These are phyloP conservation scores for Alloteropsis semialata DNA, from an alignment of 176 grass and related monocot species.

Conservation along the genomic window DNA sequence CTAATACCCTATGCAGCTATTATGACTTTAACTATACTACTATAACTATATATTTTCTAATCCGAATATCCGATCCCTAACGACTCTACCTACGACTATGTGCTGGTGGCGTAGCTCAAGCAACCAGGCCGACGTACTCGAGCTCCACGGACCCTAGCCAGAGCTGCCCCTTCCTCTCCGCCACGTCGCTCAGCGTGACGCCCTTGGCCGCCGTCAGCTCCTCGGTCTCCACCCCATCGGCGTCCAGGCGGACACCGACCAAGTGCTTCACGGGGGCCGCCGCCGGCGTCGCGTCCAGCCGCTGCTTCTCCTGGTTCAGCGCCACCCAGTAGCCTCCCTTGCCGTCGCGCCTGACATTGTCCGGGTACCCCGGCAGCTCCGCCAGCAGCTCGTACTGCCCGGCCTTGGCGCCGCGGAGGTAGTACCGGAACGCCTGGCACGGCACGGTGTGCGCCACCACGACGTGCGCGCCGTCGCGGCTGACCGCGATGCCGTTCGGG, in stretches of 20 bases:
- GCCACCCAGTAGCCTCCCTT: conserved; percentile 56
- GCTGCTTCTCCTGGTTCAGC: conserved; percentile 36
- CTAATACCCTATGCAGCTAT: not conserved
- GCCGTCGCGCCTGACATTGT: conserved; percentile 45
- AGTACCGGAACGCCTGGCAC: conserved; percentile 44
- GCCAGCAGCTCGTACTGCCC: conserved; percentile 37
- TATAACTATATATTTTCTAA: not conserved
- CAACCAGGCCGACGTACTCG: conserved; percentile 35
- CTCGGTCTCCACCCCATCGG: conserved; percentile 3
- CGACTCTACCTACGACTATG: not conserved
- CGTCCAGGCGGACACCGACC: conserved; percentile 36
- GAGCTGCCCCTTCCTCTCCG: conserved; percentile 35
- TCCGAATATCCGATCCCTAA: not conserved
- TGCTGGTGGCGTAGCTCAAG: not conserved
- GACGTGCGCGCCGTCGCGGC: conserved; percentile 46
- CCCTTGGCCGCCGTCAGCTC: conserved; percentile 38
- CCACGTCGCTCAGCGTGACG: conserved; percentile 51
- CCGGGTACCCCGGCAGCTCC: conserved; percentile 58
- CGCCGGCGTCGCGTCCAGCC: not conserved
- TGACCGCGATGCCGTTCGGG: conserved; percentile 56
- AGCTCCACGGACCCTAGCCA: conserved; percentile 57
- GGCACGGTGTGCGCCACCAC: conserved; percentile 47
- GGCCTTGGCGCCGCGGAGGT: conserved; percentile 17
- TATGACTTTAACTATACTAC: not conserved
- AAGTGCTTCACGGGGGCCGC: conserved; percentile 7